phyloP scores from a whole-genome alignment of 306 rosid genomes.

The Vicia faba region DNA sequence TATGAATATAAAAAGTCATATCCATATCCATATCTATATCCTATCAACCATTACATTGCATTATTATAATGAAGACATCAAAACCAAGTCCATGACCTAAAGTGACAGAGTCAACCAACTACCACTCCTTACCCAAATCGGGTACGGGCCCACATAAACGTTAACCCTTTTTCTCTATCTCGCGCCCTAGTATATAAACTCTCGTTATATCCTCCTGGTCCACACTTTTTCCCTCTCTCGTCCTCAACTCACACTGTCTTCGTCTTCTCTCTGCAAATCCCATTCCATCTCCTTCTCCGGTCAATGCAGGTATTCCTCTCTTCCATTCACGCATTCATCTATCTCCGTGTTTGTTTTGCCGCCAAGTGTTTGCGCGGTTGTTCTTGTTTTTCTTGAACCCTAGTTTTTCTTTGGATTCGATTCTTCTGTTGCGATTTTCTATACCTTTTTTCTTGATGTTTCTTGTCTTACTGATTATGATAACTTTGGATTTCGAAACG shows the following conservation, averaged over 20 bases:
- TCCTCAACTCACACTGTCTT: background rate
- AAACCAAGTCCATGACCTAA: too few relatives aligned
- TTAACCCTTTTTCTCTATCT: background rate
- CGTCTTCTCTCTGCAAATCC: conserved; percentile 38
- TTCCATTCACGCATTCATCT: conserved; percentile 22
- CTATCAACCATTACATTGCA: too few relatives aligned
- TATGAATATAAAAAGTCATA: too few relatives aligned
- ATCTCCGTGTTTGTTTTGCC: conserved; percentile 26
- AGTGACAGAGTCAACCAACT: too few relatives aligned
- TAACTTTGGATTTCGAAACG: conserved; percentile 23
- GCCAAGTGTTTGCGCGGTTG: background rate
- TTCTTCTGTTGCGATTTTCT: background rate
- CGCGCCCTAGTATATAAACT: conserved; percentile 24
- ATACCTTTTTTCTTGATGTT: background rate
- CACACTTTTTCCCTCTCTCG: conserved; percentile 39
- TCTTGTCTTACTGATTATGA: background rate
- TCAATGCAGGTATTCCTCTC: conserved; percentile 66
- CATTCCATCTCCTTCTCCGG: conserved; percentile 35
- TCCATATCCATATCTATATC: too few relatives aligned
- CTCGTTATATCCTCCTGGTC: conserved; percentile 42
- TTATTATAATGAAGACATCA: too few relatives aligned
- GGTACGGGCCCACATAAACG: conserved; percentile 52
- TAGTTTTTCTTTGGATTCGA: conserved; percentile 44
- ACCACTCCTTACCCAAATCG: conserved; percentile 17
- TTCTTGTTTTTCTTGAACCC: conserved; percentile 52